phyloP scores from a whole-genome alignment of 108 stramenopile genomes.

The Aurantiochytrium sp. region DNA sequence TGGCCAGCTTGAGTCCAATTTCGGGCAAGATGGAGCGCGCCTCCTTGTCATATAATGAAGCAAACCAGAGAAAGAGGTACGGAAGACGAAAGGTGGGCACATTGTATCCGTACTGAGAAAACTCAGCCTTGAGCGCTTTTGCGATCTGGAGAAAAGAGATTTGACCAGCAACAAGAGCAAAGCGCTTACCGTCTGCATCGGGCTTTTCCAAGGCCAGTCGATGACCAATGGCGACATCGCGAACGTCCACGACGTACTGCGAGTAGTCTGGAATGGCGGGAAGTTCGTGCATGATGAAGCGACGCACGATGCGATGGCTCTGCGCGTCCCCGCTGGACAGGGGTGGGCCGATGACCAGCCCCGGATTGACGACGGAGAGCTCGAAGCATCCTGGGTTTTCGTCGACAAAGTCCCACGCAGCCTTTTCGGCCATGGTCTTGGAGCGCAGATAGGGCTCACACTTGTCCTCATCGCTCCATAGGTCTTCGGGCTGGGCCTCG shows the following conservation, averaged over 20 bases:
- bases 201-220: background rate
- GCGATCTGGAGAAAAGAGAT: background rate
- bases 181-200: constrained; percentile 15
- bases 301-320: background rate
- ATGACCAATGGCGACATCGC: constrained; percentile 19
- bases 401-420: constrained; percentile 21
- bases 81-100: background rate
- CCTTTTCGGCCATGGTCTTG: constrained; percentile 18
- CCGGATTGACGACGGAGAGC: constrained; percentile 6
- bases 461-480: background rate
- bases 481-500: background rate
- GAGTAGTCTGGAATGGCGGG: background rate
- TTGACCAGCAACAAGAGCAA: background rate
- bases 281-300: background rate
- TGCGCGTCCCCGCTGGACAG: background rate
- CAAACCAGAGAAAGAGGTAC: background rate
- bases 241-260: background rate
- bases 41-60: background rate
- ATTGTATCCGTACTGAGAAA: background rate
- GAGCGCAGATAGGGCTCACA: background rate
- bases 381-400: background rate
- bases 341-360: background rate
- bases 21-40: background rate
- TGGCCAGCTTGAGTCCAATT: background rate
- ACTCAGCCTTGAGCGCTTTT: background rate